Base-by-base conservation (phyloP, 257 asterid species). In the Solanum rostratum region DNA sequence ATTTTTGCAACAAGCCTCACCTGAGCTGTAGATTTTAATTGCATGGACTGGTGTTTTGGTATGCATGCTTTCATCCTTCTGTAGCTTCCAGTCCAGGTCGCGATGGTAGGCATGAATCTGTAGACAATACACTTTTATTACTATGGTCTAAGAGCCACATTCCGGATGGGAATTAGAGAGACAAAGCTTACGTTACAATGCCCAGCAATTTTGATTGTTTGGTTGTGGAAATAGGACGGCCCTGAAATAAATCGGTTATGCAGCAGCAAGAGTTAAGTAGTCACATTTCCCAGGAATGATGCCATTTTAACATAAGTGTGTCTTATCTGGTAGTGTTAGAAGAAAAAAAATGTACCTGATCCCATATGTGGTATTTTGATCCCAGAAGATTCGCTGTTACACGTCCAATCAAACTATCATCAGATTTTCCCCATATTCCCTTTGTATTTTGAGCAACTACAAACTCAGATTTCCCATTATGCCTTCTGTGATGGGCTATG, bases 11-110 rank as follows among this genome's bases (percentile, higher is more conserved):
- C 18, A 52, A 4, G 16, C 18, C 87, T 90, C 83, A 92, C 99
- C 96, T 91, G 99, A 87, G 93, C 85, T 83, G 93, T 60, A 81
- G 86, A 91, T 94, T 93, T 96, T 65, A 96, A 88, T 92, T 91
- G 98, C 98, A 93, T 96, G 27, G 98, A 95, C 82, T 93, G 97
- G 87, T 96, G 97, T 87, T 90, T 91, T 2, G 99, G 98, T 81
- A 91, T 86, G 98, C 97, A 95, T 55, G 98, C 97, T 87, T 88
- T 95, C 85, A 96, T 92, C 93, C 95, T 93, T 88, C 98, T 88
- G 81, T 92, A 92, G 80, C 89, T 92, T 10, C 99, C 99, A 18
- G 93, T 93, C 96, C 98, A 93, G 14, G 98, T 93, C 20, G 95
- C 86, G 41, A 93, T 91, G 46, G 98, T 95, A 6, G 98, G 90